Evolutionary conservation across 768 basidiomycete genomes (phyloP), one percentile per base, ranked within the genome.

Genomic region (Auriscalpium microsporum): DNA sequence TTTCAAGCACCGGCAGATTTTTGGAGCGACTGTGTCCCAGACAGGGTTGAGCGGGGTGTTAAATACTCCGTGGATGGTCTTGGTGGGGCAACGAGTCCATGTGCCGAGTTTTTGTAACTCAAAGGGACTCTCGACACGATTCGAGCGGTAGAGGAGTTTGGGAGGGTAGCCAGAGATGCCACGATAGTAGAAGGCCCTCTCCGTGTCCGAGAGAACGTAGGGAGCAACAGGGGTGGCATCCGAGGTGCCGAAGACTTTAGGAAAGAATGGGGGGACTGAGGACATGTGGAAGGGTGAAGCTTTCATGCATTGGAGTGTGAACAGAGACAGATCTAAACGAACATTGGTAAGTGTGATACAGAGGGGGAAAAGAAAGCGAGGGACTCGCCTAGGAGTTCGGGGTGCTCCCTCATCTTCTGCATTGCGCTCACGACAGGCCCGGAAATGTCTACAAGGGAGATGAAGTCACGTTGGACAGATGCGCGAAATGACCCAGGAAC

Each of bases 21-120:
- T 8, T 21, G 48, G 52, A 56, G 50, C 45, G 36, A 59, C 58
- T 38, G 48, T 46, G 21, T 46, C 35, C 55, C 58, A 59, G 50
- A 56, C 48, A 6, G 7, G 7, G 21, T 49, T 56, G 16, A 59
- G 55, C 23, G 51, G 37, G 34, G 58, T 56, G 33, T 40, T 35
- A 8, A 36, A 53, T 47, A 59, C 55, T 46, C 55, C 55, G 1
- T 36, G 42, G 35, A 47, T 11, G 10, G 48, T 40, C 55, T 59
- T 59, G 51, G 28, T 14, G 11, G 51, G 48, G 42, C 49, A 17
- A 42, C 8, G 40, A 42, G 8, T 38, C 40, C 60, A 64, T 51
- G 48, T 64, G 17, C 17, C 7, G n/a, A 13, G 45, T 45, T n/a
- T 64, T 58, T 64, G 64, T 16, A 36, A 65, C 10, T 55, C 50